Evolutionary conservation across 2,329 filamentous ascomycete genomes (phyloP).

Genomic region (Sarocladium strictum): DNA sequence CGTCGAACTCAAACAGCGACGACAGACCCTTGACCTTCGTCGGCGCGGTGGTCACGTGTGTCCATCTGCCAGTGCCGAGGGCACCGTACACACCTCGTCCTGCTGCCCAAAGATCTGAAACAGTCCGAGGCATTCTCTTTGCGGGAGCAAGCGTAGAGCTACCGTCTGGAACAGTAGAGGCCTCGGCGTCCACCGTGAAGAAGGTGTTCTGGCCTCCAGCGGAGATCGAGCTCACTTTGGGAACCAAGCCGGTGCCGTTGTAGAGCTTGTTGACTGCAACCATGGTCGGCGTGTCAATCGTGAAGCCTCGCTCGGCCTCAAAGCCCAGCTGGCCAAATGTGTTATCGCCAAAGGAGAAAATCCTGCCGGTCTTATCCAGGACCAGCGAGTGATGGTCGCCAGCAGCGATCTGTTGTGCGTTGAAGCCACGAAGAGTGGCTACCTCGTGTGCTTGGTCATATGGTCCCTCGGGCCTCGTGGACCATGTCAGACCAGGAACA

Average conservation of each 20-base stretch:
- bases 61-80: conserved; percentile 83
- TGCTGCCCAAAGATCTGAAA: conserved; percentile 72
- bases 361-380: conserved; percentile 66
- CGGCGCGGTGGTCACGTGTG: conserved; percentile 72
- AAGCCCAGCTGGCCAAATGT: conserved; percentile 87
- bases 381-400: conserved; percentile 84
- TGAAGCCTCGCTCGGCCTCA: conserved; percentile 55
- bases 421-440: conserved; percentile 60
- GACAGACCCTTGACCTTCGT: conserved; percentile 79
- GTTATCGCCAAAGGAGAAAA: conserved; percentile 91
- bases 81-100: conserved; percentile 80
- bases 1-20: conserved; percentile 82
- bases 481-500: conserved; percentile 75
- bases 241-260: conserved; percentile 52
- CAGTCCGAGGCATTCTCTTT: conserved; percentile 24
- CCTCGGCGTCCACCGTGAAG: conserved; percentile 73
- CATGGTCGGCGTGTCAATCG: conserved; percentile 62
- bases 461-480: conserved; percentile 66
- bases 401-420: conserved; percentile 68
- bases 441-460: conserved; percentile 84
- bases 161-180: conserved; percentile 26
- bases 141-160: conserved; percentile 18
- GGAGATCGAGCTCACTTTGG: conserved; percentile 69
- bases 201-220: conserved; percentile 86
- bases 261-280: conserved; percentile 71